Evolutionary conservation across 2,329 filamentous ascomycete species (phyloP).

Genomic region (Phialophora chinensis): DNA sequence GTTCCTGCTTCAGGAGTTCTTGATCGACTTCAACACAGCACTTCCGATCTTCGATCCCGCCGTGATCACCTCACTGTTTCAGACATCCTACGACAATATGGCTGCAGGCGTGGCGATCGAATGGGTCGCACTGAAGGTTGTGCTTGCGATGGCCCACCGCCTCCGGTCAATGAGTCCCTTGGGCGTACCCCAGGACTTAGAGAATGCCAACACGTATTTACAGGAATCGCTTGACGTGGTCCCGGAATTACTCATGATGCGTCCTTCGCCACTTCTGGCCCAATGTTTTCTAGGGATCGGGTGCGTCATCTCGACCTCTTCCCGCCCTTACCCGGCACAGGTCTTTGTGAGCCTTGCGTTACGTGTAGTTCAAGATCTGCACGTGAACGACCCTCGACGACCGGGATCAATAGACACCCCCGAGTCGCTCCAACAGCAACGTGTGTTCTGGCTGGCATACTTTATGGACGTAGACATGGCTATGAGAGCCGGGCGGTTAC

Average conservation of each 20-base stretch:
- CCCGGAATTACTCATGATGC: conserved; percentile 89
- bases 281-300: conserved; percentile 94
- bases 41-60: conserved; percentile 96
- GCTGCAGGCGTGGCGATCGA: conserved; percentile 93
- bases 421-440: conserved; percentile 85
- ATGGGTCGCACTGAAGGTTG: conserved; percentile 96
- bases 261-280: conserved; percentile 90
- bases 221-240: conserved; percentile 97
- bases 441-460: conserved; percentile 78
- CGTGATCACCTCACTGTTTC: conserved; percentile 95
- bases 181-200: conserved; percentile 85
- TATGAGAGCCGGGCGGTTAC: conserved; percentile 23
- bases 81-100: conserved; percentile 87
- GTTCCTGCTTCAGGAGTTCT: conserved; percentile 87
- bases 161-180: conserved; percentile 96
- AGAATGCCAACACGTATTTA: conserved; percentile 90
- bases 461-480: conserved; percentile 68
- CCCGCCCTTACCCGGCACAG: conserved; percentile 92
- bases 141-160: conserved; percentile 85
- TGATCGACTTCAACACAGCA: conserved; percentile 98
- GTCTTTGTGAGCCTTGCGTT: conserved; percentile 89
- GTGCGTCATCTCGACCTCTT: conserved; percentile 91
- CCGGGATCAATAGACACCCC: conserved; percentile 87
- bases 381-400: conserved; percentile 17
- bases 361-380: conserved; percentile 63